phyloP scores from a whole-genome alignment of 2,329 filamentous ascomycete species.

The Bretziella fagacearum region DNA sequence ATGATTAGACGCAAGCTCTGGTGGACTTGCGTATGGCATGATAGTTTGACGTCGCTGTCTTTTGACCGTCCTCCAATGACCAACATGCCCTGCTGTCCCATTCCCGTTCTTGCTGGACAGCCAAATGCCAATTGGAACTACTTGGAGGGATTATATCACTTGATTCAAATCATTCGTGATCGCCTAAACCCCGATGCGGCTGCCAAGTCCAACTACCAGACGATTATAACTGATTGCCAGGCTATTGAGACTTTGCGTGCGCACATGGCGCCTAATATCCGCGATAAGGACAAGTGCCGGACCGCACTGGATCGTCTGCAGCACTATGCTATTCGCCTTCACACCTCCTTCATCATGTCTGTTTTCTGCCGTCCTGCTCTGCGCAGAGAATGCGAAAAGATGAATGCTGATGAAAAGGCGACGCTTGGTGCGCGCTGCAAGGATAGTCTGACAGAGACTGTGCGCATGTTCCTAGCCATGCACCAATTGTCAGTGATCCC shows the following conservation, averaged over 20 bases:
- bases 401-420: constrained; percentile 36
- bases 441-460: constrained; percentile 44
- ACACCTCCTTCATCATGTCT: constrained; percentile 48
- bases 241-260: constrained; percentile 35
- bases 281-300: constrained; percentile 45
- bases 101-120: constrained; percentile 29
- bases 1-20: constrained; percentile 39
- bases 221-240: constrained; percentile 41
- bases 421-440: constrained; percentile 42
- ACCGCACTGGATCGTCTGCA: constrained; percentile 46
- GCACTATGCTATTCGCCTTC: constrained; percentile 46
- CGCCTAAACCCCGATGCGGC: constrained; percentile 38
- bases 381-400: constrained; percentile 31
- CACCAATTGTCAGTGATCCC: constrained; percentile 50
- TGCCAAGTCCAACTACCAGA: constrained; percentile 31
- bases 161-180: constrained; percentile 43
- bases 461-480: constrained; percentile 53
- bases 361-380: constrained; percentile 48
- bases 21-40: constrained; percentile 53
- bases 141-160: constrained; percentile 47
- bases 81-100: constrained; percentile 37
- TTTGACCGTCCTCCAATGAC: constrained; percentile 52
- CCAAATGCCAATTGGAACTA: constrained; percentile 37
- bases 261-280: constrained; percentile 34
- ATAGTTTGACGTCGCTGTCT: constrained; percentile 46